Base-by-base conservation (phyloP, 2,329 filamentous ascomycete genomes). In the Penicillium sp. region DNA sequence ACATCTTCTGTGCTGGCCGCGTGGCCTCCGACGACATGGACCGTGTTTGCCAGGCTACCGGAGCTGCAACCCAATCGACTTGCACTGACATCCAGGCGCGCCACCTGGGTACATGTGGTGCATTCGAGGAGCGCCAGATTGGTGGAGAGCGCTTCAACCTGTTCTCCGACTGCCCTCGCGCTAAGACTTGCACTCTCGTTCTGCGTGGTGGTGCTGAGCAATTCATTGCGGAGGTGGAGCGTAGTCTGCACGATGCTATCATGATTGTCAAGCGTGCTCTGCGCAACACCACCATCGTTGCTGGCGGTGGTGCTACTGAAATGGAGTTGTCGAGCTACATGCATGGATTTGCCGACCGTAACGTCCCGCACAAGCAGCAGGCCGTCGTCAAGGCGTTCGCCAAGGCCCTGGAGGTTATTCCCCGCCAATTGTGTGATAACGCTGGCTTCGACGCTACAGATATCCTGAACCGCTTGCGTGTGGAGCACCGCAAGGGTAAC, bases 181-280 rank as follows among this genome's bases (percentile, higher is more conserved):
- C 94, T 62, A 96, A 96, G 83, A 97, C 94, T 1, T 99, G 94
- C 82, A 99, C 94, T 10, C 81, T 99, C 21, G 86, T 99, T 39
- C 87, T 99, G 60, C 90, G 94, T 70, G 94, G 94, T 69, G 94
- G 94, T 62, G 94, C 94, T 35, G 94, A 99, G 80, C 94, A 99
- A 75, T 99, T 99, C 79, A 99, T 99, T 67, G 94, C 94, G 55
- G 94, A 99, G 76, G 94, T 97, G 2, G 94, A 99, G 81, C 90
- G 94, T 61, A 96, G 91, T 71, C 84, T 99, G 63, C 94, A 99
- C 81, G 94, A 99, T 70, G 94, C 94, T 66, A 97, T 99, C 77
- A 99, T 99, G 94, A 96, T 99, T 69, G 94, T 99, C 71, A 97
- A 97, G 85, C 91, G 95, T 59, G 91, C 94, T 29, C 91, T 97